Base-by-base conservation (phyloP, 345 rosid genomes). In the Eucalyptus rudis region DNA sequence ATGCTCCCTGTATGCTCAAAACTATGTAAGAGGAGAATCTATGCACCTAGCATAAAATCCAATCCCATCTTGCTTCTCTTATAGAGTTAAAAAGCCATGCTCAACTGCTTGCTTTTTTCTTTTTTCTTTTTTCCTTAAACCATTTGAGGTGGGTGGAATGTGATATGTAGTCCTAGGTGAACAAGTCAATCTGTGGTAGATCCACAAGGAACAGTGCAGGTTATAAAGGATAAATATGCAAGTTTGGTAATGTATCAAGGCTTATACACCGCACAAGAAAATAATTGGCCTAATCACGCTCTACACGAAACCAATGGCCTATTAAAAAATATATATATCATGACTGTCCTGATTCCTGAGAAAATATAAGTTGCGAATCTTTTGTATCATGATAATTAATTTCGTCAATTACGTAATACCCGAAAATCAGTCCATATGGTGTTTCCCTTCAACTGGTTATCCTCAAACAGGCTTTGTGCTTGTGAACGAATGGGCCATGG, bases 401-500 rank as follows among this genome's bases (percentile, higher is more conserved):
- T 56, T 56, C 62, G 29, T 56, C 62, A 56, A 56, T 9, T 22
- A 24, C 62, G 62, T 56, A 4, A 10, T 56, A 4, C 29, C 12
- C 62, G 13, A 56, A 56, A 56, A 56, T 56, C 3, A 56, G 29
- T 56, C 62, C 0, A 93, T 86, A n/a, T 36, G 22, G 56, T 52
- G 56, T 52, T 52, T 52, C 25, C 58, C 58, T 52, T 52, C 25
- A 52, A 52, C 58, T 20, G 25, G 58, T 52, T 52, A 10, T 52
- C 25, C 58, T 52, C 2, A 52, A 52, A 52, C 10, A 52, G 58
- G 58, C 58, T 52, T 1, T 52, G 25, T 52, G 58, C 58, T 52
- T 52, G 58, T 52, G 56, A 52, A 52, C 24, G 56, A 19, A 3
- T 89, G 91, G 93, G 86, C 92, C 7, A 92, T 94, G 12, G 95